Evolutionary conservation across 495 filamentous ascomycete genomes (phyloP), one percentile per base, ranked within the genome.

Genomic region (Tuber borchii): DNA sequence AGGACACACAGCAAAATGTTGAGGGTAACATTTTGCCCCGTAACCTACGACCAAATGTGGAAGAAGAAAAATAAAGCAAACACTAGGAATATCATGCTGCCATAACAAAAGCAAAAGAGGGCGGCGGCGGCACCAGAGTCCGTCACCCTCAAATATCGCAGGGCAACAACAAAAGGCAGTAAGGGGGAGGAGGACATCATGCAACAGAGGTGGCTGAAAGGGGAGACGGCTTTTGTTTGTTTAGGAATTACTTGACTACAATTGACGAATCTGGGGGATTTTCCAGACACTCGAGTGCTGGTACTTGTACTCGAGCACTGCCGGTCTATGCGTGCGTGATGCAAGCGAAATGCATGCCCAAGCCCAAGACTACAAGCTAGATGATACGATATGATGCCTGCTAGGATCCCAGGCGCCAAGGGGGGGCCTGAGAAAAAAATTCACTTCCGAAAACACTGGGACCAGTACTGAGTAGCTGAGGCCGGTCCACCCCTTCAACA

Each of bases 41-140:
- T 51, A 73, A 46, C 56, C 34, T 73, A 39, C 2, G n/a, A 73
- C 17, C 48, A 45, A 51, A n/a, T 46, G 19, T 26, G 20, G 17
- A 7, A 43, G 9, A n/a, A n/a, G 42, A 44, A 71, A 40, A 71
- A 77, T 65, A 76, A 74, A 43, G 73, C 65, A 70, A 69, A 70
- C 73, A n/a, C 31, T 17, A 40, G 43, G 61, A 75, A 39, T 22
- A 48, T 48, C 46, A n/a, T n/a, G 2, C 1, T 51, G n/a, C 10
- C 10, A n/a, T 0, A 31, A 31, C 56, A 65, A 26, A 61, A 65
- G 26, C n/a, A 26, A 65, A 65, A 34, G 31, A 14, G 12, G 56
- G 34, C 34, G n/a, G 56, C 48, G 20, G n/a, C 56, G 4, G 12
- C n/a, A 31, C 0, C n/a, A 61, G n/a, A 61, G 14, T 61, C n/a